Base-by-base conservation (phyloP, 2,329 filamentous ascomycete species). In the Fusarium armeniacum region DNA sequence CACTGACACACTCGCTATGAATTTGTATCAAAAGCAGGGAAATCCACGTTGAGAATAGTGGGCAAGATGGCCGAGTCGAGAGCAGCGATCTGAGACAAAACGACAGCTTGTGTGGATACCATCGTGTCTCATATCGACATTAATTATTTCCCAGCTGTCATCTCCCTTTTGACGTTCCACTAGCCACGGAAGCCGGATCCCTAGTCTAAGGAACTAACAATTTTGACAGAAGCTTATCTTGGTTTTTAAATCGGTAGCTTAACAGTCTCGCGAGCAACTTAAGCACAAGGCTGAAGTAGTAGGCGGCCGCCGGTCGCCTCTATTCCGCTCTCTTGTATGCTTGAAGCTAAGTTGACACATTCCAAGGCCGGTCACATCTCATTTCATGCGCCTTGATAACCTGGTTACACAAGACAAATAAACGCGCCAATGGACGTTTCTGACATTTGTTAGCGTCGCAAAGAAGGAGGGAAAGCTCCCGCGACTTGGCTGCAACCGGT, bases 211-310 rank as follows among this genome's bases (percentile, higher is more conserved):
- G 26, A n/a, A 16, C 26, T 33, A 36, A 52, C 6, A 12, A 22
- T 55, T 49, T 13, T 59, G 58, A 53, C 26, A 62, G 62, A 55
- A 70, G 49, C 30, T 67, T 67, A 38, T 55, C 43, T 20, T 22
- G 20, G 5, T 9, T 32, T 38, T 20, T 22, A 41, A 40, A 16
- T 4, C 36, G 5, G 16, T 50, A 28, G 8, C 35, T 32, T 53
- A 35, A 28, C 20, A 30, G 28, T 24, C 9, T 3, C 10, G 11
- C 2, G 13, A 16, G 6, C 6, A 28, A 6, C 4, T 13, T 7
- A 22, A 18, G 33, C 18, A 16, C 13, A 9, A 30, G 9, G 7
- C 9, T 51, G n/a, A 24, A 5, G n/a, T 47, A 24, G 33, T 24
- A 43, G 50, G 32, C 58, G 58, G 51, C 52, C 47, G 57, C 51